Base-by-base conservation (phyloP, 1,139 yeast species). In the Diutina catenulata region DNA sequence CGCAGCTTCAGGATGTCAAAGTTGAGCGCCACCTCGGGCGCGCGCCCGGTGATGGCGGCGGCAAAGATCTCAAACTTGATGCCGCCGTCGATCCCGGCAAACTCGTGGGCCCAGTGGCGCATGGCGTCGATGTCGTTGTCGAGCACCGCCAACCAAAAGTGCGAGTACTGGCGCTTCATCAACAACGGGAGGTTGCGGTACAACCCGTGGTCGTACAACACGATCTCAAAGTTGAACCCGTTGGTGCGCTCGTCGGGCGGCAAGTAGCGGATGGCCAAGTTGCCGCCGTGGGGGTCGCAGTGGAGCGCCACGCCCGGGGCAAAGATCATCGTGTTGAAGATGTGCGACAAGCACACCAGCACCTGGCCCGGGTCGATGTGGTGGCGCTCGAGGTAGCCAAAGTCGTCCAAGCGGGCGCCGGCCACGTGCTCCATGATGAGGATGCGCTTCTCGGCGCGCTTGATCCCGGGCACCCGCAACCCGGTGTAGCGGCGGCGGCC, bases 281-380 rank as follows among this genome's bases (percentile, higher is more conserved):
- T 93, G 1, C 99, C 99, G 11, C 95, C 95, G 56, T 91, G 99
- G 1, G 98, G 98, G 55, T 91, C 99, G 60, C 98, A 91, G 55
- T 91, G 99, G 38, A 91, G 73, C 0, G 88, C 87, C 14, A 86
- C 95, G 22, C 76, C 79, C 0, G 95, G 94, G 1, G 94, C 81
- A 60, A 91, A 91, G 36, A 93, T 86, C 99, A 91, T 91, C 52
- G 79, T 80, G 60, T 88, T 86, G 64, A 91, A 91, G 22, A 86
- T 77, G 51, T 88, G 95, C 0, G 96, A 78, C 37, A 91, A 65
- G 52, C 97, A 91, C 7, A 78, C 64, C 3, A 94, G 80, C 4
- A 91, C 94, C 45, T 84, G 81, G 1, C 80, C 73, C 13, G 94
- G 65, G 18, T 81, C 74, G 40, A 91, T 87, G 28, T 70, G 53